Percentiles rank a stretch among this genome's conserved stretches.
Evolutionary conservation across 1,284 basidiomycete species (phyloP).

Genomic region (Melampsora americana): DNA sequence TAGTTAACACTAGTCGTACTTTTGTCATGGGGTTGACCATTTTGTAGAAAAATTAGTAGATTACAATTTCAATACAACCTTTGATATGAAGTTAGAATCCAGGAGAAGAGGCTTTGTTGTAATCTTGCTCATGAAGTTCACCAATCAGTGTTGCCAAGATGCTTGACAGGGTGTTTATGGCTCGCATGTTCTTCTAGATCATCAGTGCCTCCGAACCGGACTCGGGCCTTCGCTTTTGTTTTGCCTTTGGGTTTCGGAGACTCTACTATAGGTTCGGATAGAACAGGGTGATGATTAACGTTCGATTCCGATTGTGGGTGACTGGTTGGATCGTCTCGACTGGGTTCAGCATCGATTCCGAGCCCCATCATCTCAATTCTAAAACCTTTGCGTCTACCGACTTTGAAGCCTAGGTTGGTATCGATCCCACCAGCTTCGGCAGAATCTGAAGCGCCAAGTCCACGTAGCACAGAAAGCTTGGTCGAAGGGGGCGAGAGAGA

Average conservation of each 20-base stretch:
- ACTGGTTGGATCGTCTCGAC: not conserved
- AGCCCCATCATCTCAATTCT: constrained; percentile 44
- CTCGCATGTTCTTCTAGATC: not conserved
- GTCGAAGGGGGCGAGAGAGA: constrained; percentile 38
- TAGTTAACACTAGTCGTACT: too few relatives aligned
- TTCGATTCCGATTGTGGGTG: not conserved
- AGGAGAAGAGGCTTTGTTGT: too few relatives aligned
- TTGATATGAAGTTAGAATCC: too few relatives aligned
- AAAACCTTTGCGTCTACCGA: constrained; percentile 34
- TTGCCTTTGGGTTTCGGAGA: not conserved
- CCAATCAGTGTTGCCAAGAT: constrained; percentile 18
- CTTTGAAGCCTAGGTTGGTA: constrained; percentile 42
- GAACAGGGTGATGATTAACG: not conserved
- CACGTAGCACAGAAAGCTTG: constrained; percentile 37
- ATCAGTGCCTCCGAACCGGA: constrained; percentile 5
- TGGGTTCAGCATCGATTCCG: constrained; percentile 21
- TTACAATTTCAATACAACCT: too few relatives aligned
- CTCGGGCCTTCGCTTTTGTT: not conserved
- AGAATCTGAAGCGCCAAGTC: constrained; percentile 7
- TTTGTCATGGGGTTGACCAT: too few relatives aligned
- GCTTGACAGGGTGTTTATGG: constrained; percentile 9
- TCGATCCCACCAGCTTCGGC: constrained; percentile 33
- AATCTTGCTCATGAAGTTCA: not conserved
- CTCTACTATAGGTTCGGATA: not conserved
- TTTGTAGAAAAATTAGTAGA: too few relatives aligned